Evolutionary conservation across 2,329 filamentous ascomycete species (phyloP).

Genomic region (Xenoacremonium recifei): DNA sequence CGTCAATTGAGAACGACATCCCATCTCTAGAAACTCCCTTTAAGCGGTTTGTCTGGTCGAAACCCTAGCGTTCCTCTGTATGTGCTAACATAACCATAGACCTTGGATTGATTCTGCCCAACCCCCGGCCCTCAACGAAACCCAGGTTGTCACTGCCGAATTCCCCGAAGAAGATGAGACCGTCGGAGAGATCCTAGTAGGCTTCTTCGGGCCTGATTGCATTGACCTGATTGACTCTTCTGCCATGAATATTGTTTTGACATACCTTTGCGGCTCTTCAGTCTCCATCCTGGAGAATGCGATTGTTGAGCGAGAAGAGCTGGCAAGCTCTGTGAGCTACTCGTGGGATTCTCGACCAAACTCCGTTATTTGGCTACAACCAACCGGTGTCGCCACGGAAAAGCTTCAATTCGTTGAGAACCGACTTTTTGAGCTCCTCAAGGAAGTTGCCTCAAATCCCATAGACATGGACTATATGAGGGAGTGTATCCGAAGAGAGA

Average conservation of each 20-base stretch:
- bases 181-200: conserved; percentile 81
- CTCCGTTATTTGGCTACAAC: conserved; percentile 79
- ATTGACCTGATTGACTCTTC: conserved; percentile 66
- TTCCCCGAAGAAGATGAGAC: conserved; percentile 98
- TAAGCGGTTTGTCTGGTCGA: conserved; percentile 48
- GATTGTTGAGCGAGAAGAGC: conserved; percentile 88
- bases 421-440: conserved; percentile 79
- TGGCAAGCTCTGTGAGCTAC: conserved; percentile 82
- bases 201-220: conserved; percentile 83
- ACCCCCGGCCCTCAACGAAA: conserved; percentile 69
- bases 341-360: conserved; percentile 78
- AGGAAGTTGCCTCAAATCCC: conserved; percentile 74
- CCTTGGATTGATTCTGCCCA: conserved; percentile 91
- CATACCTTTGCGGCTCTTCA: conserved; percentile 90
- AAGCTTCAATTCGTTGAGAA: conserved; percentile 83
- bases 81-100: conserved; percentile 25
- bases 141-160: conserved; percentile 73
- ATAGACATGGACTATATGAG: conserved; percentile 88
- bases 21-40: conserved; percentile 74
- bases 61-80: neutral
- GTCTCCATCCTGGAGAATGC: conserved; percentile 89
- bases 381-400: conserved; percentile 83
- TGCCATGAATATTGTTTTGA: conserved; percentile 76
- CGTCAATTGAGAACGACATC: conserved; percentile 78
- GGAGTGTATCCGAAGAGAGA: conserved; percentile 81